Evolutionary conservation across 441 rosid species (phyloP).

Genomic region (Bruguiera hainesii): DNA sequence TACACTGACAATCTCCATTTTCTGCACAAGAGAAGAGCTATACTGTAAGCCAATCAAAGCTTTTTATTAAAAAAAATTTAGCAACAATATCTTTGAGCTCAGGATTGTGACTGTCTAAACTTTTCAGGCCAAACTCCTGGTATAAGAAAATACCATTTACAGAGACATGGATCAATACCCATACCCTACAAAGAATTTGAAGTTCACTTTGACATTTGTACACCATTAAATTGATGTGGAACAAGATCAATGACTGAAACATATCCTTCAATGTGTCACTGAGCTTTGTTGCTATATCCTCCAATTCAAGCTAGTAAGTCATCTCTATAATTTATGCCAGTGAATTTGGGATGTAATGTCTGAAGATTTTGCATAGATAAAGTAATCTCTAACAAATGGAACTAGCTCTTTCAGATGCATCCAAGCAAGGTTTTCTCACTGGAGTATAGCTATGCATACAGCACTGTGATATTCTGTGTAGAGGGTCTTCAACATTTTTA

Average conservation of each 20-base stretch:
- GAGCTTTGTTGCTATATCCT: background rate
- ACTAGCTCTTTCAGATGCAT: slow-evolving; percentile 1
- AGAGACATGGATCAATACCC: background rate
- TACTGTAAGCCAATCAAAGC: slow-evolving; percentile 15
- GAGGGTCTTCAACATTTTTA: slow-evolving; percentile 4
- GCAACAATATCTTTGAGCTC: too few species aligned
- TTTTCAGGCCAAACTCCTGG: too few species aligned
- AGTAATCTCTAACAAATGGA: background rate
- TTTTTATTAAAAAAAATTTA: background rate
- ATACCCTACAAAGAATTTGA: slow-evolving; percentile 1
- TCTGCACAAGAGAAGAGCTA: slow-evolving; percentile 41
- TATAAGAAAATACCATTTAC: too few species aligned
- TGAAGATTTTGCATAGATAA: background rate
- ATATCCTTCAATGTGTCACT: slow-evolving; percentile 1
- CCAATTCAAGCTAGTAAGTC: background rate
- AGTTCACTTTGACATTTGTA: slow-evolving; percentile 10
- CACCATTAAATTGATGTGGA: background rate
- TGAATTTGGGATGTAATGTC: background rate
- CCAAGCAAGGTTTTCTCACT: background rate
- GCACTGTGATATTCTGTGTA: too few species aligned
- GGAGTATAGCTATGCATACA: too few species aligned
- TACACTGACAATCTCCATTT: slow-evolving; percentile 74
- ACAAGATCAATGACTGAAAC: slow-evolving; percentile 2
- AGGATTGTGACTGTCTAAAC: too few species aligned
- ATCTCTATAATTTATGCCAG: background rate